Conservation (phyloP, 208 protist genomes). For the Trypanosoma boissoni region DNA sequence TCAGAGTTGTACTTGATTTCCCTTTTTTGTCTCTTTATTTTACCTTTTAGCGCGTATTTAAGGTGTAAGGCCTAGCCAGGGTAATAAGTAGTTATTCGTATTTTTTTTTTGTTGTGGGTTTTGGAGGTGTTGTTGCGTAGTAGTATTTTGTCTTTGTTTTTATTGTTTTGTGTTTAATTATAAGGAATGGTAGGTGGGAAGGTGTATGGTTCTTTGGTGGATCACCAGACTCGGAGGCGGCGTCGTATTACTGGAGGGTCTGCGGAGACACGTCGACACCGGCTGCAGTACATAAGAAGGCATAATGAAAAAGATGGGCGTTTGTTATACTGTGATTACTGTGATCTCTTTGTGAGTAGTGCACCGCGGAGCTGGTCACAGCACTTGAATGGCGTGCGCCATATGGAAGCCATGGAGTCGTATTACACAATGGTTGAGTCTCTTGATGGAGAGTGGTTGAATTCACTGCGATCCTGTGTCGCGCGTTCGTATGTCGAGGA, state of each 20-base stretch:
- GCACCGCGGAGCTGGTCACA: slow-evolving; percentile 35
- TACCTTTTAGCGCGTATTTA: too few relatives aligned
- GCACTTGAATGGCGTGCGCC: slow-evolving; percentile 53
- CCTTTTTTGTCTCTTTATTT: too few relatives aligned
- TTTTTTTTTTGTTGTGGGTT: too few relatives aligned
- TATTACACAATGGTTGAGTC: slow-evolving; percentile 63
- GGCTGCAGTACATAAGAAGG: slow-evolving; percentile 61
- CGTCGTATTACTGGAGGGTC: slow-evolving; percentile 45
- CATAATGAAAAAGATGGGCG: slow-evolving; percentile 82
- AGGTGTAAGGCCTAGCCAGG: too few relatives aligned
- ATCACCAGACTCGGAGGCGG: neutral
- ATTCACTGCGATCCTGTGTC: slow-evolving; percentile 40
- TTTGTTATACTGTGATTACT: slow-evolving; percentile 86
- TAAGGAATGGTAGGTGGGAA: neutral
- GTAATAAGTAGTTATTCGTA: too few relatives aligned
- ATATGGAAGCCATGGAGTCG: slow-evolving; percentile 61
- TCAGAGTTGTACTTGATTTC: too few relatives aligned
- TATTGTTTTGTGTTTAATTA: neutral
- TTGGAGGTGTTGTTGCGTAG: too few relatives aligned
- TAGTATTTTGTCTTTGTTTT: too few relatives aligned
- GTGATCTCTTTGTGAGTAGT: slow-evolving; percentile 77
- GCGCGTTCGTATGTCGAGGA: slow-evolving; percentile 30
- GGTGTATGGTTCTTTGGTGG: neutral
- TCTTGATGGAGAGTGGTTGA: slow-evolving; percentile 54
- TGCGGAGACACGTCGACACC: slow-evolving; percentile 50